These are phyloP conservation scores for Orbilia javanica DNA, from an alignment of 2,329 filamentous ascomycete species.

Conservation along the genomic window DNA sequence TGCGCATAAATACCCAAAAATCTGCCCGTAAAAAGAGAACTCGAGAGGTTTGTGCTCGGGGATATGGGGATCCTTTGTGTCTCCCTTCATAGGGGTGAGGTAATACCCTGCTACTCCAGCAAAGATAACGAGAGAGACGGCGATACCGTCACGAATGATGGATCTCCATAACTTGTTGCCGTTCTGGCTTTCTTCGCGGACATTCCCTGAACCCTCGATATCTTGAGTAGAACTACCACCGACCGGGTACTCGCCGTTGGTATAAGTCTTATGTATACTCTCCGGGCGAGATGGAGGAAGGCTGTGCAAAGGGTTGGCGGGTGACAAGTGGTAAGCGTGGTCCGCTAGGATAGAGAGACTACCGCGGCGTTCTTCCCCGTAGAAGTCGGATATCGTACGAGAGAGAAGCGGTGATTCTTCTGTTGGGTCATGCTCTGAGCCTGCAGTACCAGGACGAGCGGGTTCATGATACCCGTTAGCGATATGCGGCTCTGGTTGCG, in stretches of 20 bases:
- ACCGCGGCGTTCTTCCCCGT: slow-evolving; percentile 69
- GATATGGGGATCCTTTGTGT: slow-evolving; percentile 63
- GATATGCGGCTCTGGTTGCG: slow-evolving; percentile 61
- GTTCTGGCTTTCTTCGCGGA: slow-evolving; percentile 32
- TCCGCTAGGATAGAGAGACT: slow-evolving; percentile 75
- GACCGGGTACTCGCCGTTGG: slow-evolving; percentile 62
- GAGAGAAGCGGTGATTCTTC: slow-evolving; percentile 71
- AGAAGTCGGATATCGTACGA: slow-evolving; percentile 63
- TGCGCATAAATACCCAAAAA: slow-evolving; percentile 94
- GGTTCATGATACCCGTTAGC: slow-evolving; percentile 54
- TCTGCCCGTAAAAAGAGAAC: slow-evolving; percentile 83
- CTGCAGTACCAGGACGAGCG: slow-evolving; percentile 63
- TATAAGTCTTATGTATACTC: slow-evolving; percentile 53
- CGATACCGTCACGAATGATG: slow-evolving; percentile 78
- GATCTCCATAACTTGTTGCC: slow-evolving; percentile 65
- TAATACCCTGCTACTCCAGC: slow-evolving; percentile 90
- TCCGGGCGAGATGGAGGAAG: slow-evolving; percentile 65
- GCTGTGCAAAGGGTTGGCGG: slow-evolving; percentile 82
- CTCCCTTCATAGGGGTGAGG: slow-evolving; percentile 70
- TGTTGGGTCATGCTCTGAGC: slow-evolving; percentile 60
- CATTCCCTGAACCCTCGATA: slow-evolving; percentile 65
- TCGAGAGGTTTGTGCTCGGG: slow-evolving; percentile 69
- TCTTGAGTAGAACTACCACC: slow-evolving; percentile 65
- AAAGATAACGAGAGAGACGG: slow-evolving; percentile 83
- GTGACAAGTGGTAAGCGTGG: slow-evolving; percentile 76